These are phyloP conservation scores for Colletotrichum filicis DNA, from an alignment of 2,329 filamentous ascomycete species.

Conservation along the genomic window DNA sequence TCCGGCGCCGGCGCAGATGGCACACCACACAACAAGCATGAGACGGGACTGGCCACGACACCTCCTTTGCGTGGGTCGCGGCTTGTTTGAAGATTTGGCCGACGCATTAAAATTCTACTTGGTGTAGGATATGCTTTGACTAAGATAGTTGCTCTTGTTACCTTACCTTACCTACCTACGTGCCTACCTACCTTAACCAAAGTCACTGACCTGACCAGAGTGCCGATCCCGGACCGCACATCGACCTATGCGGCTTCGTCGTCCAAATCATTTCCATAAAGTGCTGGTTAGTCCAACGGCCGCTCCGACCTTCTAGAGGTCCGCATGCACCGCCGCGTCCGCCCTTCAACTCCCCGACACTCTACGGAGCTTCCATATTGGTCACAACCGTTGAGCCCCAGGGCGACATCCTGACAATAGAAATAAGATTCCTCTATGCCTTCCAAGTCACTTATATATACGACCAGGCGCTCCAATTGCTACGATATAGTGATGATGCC, in stretches of 20 bases:
- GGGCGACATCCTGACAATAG: neutral
- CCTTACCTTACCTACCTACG: neutral
- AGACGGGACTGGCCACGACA: neutral
- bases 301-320: neutral
- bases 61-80: constrained; percentile 6
- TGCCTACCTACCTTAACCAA: neutral
- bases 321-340: neutral
- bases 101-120: constrained; percentile 16
- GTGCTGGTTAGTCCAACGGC: neutral
- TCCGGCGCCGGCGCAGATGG: neutral
- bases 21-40: neutral
- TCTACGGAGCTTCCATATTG: constrained; percentile 28
- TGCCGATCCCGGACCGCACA: constrained; percentile 6
- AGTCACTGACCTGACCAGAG: neutral
- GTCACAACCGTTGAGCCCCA: constrained; percentile 4
- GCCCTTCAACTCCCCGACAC: constrained; percentile 7
- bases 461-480: neutral
- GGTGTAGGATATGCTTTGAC: neutral
- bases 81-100: constrained; percentile 4
- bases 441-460: neutral
- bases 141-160: neutral
- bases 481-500: no score
- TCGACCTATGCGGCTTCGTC: neutral
- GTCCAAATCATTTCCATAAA: no score
- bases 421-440: neutral